A percentile compares a stretch with the other conserved stretches of the same genome.
These are phyloP conservation scores for Chlorencoelia australis DNA, from an alignment of 2,329 filamentous ascomycete species.

Conservation along the genomic window DNA sequence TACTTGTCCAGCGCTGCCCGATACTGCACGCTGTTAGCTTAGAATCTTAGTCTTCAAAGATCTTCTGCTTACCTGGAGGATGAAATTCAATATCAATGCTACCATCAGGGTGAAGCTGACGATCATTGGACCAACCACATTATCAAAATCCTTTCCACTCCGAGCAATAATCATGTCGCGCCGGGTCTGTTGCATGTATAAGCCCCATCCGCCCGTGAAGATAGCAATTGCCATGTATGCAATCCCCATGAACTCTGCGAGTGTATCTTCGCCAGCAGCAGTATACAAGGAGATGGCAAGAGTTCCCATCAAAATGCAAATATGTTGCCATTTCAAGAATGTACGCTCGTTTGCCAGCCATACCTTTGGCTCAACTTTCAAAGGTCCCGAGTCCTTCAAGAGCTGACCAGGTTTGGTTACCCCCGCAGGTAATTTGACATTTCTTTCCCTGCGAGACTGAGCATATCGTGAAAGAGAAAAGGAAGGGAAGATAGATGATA, in stretches of 20 bases:
- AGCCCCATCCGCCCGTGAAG: conserved; percentile 83
- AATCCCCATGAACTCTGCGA: conserved; percentile 71
- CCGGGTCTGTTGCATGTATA: conserved; percentile 67
- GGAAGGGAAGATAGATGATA: conserved; percentile 68
- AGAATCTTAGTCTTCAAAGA: not conserved
- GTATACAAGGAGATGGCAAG: conserved; percentile 81
- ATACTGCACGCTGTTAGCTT: conserved; percentile 17
- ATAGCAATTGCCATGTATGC: conserved; percentile 73
- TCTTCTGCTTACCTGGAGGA: conserved; percentile 57
- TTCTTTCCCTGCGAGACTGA: conserved; percentile 40
- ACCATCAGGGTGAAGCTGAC: conserved; percentile 70
- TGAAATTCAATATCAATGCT: conserved; percentile 79
- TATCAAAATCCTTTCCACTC: conserved; percentile 90
- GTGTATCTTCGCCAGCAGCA: conserved; percentile 67
- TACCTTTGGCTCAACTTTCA: conserved; percentile 93
- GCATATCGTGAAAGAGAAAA: conserved; percentile 77
- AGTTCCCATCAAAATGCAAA: conserved; percentile 76
- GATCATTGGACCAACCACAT: conserved; percentile 71
- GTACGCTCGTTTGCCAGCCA: conserved; percentile 98
- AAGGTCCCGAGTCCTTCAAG: conserved; percentile 89
- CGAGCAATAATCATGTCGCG: conserved; percentile 71
- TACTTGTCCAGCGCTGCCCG: conserved; percentile 14
- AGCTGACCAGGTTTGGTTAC: conserved; percentile 77
- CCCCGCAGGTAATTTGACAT: conserved; percentile 63
- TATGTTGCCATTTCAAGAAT: conserved; percentile 98